A percentile compares a stretch with the other conserved stretches of the same genome.
Evolutionary conservation across 129 eudicot genomes (phyloP).

Genomic region (Lactuca saligna): DNA sequence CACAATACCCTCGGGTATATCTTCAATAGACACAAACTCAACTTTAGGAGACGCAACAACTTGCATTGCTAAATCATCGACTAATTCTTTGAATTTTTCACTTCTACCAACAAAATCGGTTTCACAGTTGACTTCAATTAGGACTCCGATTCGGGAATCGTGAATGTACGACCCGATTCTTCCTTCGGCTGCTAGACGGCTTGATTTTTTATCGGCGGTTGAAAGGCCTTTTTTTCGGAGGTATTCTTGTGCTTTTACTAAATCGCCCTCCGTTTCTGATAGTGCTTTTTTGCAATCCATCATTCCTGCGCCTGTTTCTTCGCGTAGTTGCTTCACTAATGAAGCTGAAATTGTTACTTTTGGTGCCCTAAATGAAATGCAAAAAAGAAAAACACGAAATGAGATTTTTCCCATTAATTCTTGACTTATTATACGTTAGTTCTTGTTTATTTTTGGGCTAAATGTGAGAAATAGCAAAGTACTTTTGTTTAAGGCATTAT

Average conservation of each 20-base stretch:
- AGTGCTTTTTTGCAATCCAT: conserved; percentile 99
- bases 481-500: too few species aligned
- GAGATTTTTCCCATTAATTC: too few species aligned
- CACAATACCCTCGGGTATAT: conserved; percentile 55
- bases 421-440: too few species aligned
- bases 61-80: conserved; percentile 96
- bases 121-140: conserved; percentile 94
- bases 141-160: conserved; percentile 94
- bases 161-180: conserved; percentile 94
- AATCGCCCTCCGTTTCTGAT: conserved; percentile 84
- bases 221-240: conserved; percentile 94
- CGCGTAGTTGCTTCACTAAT: conserved; percentile 87
- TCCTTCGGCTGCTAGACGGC: conserved; percentile 94
- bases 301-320: conserved; percentile 98
- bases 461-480: too few species aligned
- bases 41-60: conserved; percentile 91
- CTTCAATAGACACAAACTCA: conserved; percentile 81
- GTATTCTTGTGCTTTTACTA: conserved; percentile 87
- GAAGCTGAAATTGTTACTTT: conserved; percentile 73
- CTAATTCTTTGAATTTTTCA: conserved; percentile 73
- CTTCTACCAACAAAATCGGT: conserved; percentile 94
- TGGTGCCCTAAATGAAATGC: conserved; percentile 49
- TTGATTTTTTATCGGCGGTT: conserved; percentile 84
- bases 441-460: too few species aligned
- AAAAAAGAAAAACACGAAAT: neutral